Percentiles rank a stretch among this genome's conserved stretches.
Conservation (phyloP, 2,329 filamentous ascomycete species). For the Amauroascus verrucosus region DNA sequence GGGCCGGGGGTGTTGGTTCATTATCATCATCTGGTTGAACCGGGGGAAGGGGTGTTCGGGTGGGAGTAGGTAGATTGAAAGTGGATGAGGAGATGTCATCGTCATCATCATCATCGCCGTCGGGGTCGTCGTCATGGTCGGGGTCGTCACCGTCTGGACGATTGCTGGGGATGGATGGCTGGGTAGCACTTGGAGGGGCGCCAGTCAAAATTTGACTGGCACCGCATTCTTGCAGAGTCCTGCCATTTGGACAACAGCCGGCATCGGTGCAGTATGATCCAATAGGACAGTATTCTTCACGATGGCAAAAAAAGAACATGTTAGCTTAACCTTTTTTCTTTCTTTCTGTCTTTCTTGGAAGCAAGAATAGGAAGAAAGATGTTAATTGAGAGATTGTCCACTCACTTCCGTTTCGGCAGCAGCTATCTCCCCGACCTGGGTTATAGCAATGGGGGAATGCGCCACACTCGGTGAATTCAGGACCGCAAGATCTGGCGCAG, state of each 20-base stretch:
- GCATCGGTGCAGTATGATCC: slow-evolving; percentile 9
- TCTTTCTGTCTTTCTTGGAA: no score
- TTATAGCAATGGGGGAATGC: slow-evolving; percentile 10
- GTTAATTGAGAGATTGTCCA: neutral
- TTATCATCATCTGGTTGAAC: neutral
- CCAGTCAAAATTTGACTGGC: slow-evolving; percentile 4
- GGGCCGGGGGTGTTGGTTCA: neutral
- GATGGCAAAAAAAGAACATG: neutral
- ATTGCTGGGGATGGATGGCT: neutral
- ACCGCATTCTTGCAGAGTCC: slow-evolving; percentile 6
- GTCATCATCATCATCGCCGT: neutral
- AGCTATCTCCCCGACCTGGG: slow-evolving; percentile 7
- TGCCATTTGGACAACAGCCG: slow-evolving; percentile 7
- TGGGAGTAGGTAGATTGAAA: neutral
- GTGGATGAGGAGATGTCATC: neutral
- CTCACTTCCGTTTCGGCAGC: slow-evolving; percentile 14
- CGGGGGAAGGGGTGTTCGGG: neutral
- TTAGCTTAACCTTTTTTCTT: no score
- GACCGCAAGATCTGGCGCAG: slow-evolving; percentile 9
- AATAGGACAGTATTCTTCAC: slow-evolving; percentile 11
- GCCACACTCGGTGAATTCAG: slow-evolving; percentile 7
- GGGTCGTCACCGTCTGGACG: neutral
- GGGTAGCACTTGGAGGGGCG: neutral
- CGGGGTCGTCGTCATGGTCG: neutral
- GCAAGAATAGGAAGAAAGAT: neutral